Percentiles rank a stretch among this genome's conserved stretches.
phyloP scores from a whole-genome alignment of 805 yeast species.

The Candida maris region DNA sequence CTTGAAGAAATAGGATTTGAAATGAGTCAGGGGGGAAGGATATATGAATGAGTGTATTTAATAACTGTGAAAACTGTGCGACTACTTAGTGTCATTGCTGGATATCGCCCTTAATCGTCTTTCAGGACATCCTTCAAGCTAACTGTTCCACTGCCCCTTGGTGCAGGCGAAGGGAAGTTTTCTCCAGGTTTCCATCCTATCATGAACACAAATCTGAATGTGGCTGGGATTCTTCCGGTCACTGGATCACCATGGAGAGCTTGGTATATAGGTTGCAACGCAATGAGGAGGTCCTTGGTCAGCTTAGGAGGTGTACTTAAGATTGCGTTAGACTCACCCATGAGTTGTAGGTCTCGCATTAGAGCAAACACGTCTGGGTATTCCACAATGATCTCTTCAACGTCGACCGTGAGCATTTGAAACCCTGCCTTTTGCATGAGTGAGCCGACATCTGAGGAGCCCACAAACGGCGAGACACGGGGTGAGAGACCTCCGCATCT shows the following conservation, averaged over 20 bases:
- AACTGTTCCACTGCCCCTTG: slow-evolving; percentile 68
- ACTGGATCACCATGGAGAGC: slow-evolving; percentile 62
- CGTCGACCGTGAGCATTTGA: slow-evolving; percentile 76
- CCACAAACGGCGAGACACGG: slow-evolving; percentile 76
- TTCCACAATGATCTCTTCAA: slow-evolving; percentile 76
- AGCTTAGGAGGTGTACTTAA: slow-evolving; percentile 36
- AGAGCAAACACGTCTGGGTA: slow-evolving; percentile 69
- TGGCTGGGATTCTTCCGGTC: slow-evolving; percentile 64
- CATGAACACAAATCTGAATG: slow-evolving; percentile 75
- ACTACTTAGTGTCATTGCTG: neutral
- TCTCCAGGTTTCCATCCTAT: slow-evolving; percentile 84
- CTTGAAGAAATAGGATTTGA: slow-evolving; percentile 19
- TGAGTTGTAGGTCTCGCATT: slow-evolving; percentile 66
- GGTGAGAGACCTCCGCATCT: slow-evolving; percentile 78
- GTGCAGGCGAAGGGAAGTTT: slow-evolving; percentile 66
- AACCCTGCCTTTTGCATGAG: slow-evolving; percentile 73
- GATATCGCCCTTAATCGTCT: too few species aligned
- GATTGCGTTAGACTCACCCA: slow-evolving; percentile 80
- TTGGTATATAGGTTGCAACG: slow-evolving; percentile 72
- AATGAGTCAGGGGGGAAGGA: neutral
- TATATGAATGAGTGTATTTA: slow-evolving; percentile 1
- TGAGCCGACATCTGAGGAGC: slow-evolving; percentile 70
- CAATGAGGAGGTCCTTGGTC: slow-evolving; percentile 62
- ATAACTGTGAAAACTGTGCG: neutral
- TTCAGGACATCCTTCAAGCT: slow-evolving; percentile 59